A percentile compares a stretch with the other conserved stretches of the same genome.
Evolutionary conservation across 2,329 filamentous ascomycete genomes (phyloP).

Genomic region (Xylariaceae sp.): DNA sequence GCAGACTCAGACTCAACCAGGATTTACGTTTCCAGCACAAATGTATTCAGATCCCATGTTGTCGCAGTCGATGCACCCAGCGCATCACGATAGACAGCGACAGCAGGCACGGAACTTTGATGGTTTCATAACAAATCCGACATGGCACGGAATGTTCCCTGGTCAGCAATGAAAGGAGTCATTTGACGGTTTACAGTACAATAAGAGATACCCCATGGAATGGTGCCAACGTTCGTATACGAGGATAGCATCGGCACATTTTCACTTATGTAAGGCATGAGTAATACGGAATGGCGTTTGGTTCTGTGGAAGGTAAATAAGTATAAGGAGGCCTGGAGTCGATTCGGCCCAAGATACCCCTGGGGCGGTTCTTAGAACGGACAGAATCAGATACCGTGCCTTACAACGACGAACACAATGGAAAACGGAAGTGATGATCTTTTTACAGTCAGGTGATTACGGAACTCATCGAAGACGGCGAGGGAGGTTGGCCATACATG

Average conservation of each 20-base stretch:
- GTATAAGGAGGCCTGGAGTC: slow-evolving; percentile 10
- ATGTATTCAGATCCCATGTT: slow-evolving; percentile 44
- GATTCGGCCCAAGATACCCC: slow-evolving; percentile 6
- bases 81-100: slow-evolving; percentile 16
- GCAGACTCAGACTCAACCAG: slow-evolving; percentile 42
- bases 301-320: not conserved
- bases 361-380: slow-evolving; percentile 3
- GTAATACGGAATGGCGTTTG: slow-evolving; percentile 13
- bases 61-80: slow-evolving; percentile 30
- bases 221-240: not conserved
- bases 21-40: slow-evolving; percentile 37
- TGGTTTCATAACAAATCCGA: slow-evolving; percentile 41
- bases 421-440: too few relatives aligned
- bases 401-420: too few relatives aligned
- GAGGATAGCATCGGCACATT: too few relatives aligned
- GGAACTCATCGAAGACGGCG: not conserved
- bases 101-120: slow-evolving; percentile 39
- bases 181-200: slow-evolving; percentile 9
- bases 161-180: slow-evolving; percentile 20
- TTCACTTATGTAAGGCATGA: too few relatives aligned
- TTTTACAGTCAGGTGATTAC: not conserved
- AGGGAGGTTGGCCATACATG: not conserved
- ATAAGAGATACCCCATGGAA: not conserved
- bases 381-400: not conserved
- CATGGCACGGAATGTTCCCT: slow-evolving; percentile 28